Evolutionary conservation across 345 rosid species (phyloP).

Genomic region (Citropsis articulata): DNA sequence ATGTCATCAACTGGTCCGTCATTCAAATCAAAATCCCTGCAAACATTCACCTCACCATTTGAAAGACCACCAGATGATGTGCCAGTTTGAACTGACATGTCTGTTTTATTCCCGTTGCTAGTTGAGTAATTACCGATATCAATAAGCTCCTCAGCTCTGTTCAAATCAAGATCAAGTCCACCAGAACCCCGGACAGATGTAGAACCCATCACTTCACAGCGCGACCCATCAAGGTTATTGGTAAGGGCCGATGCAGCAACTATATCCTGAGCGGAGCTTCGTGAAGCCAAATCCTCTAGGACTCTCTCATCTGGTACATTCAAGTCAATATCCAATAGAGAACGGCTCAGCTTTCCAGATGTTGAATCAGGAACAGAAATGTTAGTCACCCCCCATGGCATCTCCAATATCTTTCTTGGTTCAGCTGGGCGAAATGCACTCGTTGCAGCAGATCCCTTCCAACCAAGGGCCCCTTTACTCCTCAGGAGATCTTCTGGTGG

Average conservation of each 20-base stretch:
- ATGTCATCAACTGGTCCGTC: conserved; percentile 75
- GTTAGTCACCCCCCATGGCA: conserved; percentile 27
- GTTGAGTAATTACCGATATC: conserved; percentile 41
- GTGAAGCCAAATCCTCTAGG: conserved; percentile 62
- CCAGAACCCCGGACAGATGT: conserved; percentile 41
- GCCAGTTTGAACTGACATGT: conserved; percentile 30
- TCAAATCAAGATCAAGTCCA: conserved; percentile 85
- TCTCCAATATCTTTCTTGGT: conserved; percentile 61
- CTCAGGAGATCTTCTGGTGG: conserved; percentile 68
- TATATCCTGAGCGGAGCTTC: conserved; percentile 30
- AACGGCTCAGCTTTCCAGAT: conserved; percentile 44
- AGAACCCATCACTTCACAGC: conserved; percentile 30
- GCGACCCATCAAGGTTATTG: conserved; percentile 27
- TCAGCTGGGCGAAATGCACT: conserved; percentile 98
- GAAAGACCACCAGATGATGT: conserved; percentile 30
- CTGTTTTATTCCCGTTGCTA: conserved; percentile 37
- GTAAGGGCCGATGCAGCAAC: conserved; percentile 27
- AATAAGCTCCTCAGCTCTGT: conserved; percentile 56
- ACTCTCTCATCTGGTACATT: conserved; percentile 82
- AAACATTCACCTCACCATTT: conserved; percentile 36
- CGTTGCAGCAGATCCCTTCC: conserved; percentile 98
- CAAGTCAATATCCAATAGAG: conserved; percentile 67
- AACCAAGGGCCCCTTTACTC: conserved; percentile 69
- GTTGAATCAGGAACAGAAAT: conserved; percentile 37
- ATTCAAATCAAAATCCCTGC: conserved; percentile 80